Percentiles rank a stretch among this genome's conserved stretches.
Conservation (phyloP, 257 asterid genomes). For the Solanum raphanifolium region DNA sequence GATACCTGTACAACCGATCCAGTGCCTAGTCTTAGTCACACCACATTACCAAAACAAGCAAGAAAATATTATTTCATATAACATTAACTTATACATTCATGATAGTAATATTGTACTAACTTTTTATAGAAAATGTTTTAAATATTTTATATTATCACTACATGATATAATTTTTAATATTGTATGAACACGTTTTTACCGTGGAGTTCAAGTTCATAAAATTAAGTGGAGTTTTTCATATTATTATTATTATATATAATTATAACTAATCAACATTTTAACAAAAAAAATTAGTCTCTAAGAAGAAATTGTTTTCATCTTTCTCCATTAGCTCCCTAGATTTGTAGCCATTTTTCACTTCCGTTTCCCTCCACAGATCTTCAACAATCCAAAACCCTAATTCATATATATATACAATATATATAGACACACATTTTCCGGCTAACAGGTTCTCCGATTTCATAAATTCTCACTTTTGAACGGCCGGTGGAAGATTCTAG, state of each 20-base stretch:
- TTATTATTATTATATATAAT: neutral
- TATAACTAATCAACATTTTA: neutral
- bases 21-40: too few relatives aligned
- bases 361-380: neutral
- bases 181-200: neutral
- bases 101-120: neutral
- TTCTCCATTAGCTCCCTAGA: neutral
- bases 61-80: too few relatives aligned
- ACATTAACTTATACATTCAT: neutral
- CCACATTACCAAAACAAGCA: too few relatives aligned
- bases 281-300: neutral
- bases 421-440: neutral
- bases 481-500: neutral
- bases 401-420: neutral
- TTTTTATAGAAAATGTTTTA: neutral
- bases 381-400: neutral
- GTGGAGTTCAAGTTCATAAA: neutral
- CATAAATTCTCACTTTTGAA: neutral
- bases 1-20: too few relatives aligned
- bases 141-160: neutral
- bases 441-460: neutral
- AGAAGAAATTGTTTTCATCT: neutral
- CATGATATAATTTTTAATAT: neutral
- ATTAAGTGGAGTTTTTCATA: neutral
- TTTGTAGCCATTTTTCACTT: neutral